Base-by-base conservation (phyloP, 1,284 basidiomycete species). In the Coniophora puteana region DNA sequence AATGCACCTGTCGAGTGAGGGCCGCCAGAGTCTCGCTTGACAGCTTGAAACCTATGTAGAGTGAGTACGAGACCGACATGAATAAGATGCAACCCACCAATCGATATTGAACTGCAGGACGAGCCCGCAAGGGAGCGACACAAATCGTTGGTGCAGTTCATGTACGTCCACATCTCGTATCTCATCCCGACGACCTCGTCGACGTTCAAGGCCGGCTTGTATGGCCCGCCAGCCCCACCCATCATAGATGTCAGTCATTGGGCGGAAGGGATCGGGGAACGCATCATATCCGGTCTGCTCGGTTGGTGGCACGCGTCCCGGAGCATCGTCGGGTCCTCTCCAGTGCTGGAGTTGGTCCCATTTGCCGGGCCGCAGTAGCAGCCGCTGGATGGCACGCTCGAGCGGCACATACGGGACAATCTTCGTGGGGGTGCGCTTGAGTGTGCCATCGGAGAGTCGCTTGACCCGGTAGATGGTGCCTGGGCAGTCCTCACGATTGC, bases 101-200 rank as follows among this genome's bases (percentile, higher is more conserved):
- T 14, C 13, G 4, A 36, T 3, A 25, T 36, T 30, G 17, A 14
- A 22, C 8, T 36, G 35, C 12, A 21, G 16, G 17, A 35, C 33
- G 22, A 35, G 16, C 16, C 33, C 33, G 21, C 33, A 35, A 8
- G 16, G 16, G n/a, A 35, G 33, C 21, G 33, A 35, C 17, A 35
- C 33, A 35, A 35, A 35, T 35, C 33, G 16, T 35, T 35, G 33
- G 21, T 35, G 33, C n/a, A 35, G 33, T n/a, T 35, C 21, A n/a
- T 35, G 8, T 14, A 21, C 5, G 21, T 35, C 13, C n/a, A 35
- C 22, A 21, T 35, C 33, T 35, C 18, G 14, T 16, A 30, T 18
- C n/a, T n/a, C n/a, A n/a, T n/a, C n/a, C n/a, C n/a, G n/a, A n/a
- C 22, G 16, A n/a, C n/a, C n/a, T n/a, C n/a, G n/a, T n/a, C n/a